Evolutionary conservation across 1,139 yeast genomes (phyloP), one percentile per base, ranked within the genome.

Genomic region (Nakaseomyces delphensis): DNA sequence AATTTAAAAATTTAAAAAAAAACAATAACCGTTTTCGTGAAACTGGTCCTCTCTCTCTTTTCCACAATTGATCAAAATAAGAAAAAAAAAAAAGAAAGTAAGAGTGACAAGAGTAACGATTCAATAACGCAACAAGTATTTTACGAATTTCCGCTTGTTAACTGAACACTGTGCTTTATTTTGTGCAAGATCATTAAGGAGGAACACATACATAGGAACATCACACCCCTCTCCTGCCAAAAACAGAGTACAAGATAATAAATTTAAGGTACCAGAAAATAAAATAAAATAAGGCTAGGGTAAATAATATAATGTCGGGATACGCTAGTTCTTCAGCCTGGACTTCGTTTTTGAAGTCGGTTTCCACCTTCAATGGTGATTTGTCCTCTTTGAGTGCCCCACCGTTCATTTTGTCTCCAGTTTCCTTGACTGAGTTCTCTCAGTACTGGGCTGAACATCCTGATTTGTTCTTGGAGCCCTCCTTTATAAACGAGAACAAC

Each of bases 361-460:
- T 91, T 56, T 94, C 96, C 32, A 78, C 94, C 11, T 91, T 85
- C 66, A 87, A 89, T 54, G 98, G 98, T 33, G 98, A 91, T 62
- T 69, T 91, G 52, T 84, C 96, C 14, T 80, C 95, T 2, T 69
- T 91, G 58, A 87, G 98, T 1, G 98, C 98, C 2, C 98, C 98
- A 21, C 96, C 98, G n/a, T 91, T 91, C 66, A 91, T 91, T 54
- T 71, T 91, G 49, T 85, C 96, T 8, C 89, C 96, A 20, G 82
- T 84, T 6, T 89, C 97, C 3, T 71, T 86, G 55, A 77, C 79
- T 23, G 98, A 91, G 66, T 91, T 84, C 65, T 83, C 96, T 14
- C 91, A 85, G 62, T 91, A 86, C 62, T 83, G 93, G 94, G 83
- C 89, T 40, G 96, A 87, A 63, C 91, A 84, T 60, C 87, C 91